A percentile compares a stretch with the other conserved stretches of the same genome.
Evolutionary conservation across 23 red algal species (phyloP).

Genomic region (Gracilariopsis chorda): DNA sequence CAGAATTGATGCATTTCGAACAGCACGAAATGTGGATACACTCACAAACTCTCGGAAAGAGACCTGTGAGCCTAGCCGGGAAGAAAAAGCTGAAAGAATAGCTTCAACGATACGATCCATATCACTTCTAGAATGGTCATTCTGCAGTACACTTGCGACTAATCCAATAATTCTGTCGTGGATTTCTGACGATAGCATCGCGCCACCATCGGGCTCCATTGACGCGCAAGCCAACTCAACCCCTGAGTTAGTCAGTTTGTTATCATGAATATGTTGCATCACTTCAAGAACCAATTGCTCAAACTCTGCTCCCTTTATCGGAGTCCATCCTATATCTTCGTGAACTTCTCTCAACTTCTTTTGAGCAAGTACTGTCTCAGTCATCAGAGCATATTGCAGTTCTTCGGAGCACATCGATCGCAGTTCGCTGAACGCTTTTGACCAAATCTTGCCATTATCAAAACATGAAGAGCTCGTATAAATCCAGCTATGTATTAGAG

Average conservation of each 20-base stretch:
- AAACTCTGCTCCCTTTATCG: neutral
- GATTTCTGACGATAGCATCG: neutral
- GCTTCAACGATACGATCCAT: neutral
- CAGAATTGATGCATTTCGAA: neutral
- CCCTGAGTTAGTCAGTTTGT: neutral
- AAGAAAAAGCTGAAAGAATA: neutral
- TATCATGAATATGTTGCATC: neutral
- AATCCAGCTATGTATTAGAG: neutral
- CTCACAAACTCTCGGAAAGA: neutral
- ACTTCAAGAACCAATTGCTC: neutral
- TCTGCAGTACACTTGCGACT: neutral
- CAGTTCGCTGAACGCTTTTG: neutral
- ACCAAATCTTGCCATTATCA: neutral
- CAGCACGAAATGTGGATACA: neutral
- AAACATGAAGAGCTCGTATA: neutral
- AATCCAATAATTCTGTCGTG: neutral
- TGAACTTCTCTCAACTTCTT: neutral
- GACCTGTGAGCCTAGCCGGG: neutral
- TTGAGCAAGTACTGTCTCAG: neutral
- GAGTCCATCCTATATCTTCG: constrained; percentile 6
- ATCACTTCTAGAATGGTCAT: neutral
- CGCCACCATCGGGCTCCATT: neutral
- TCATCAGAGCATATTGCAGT: neutral
- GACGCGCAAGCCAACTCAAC: neutral
- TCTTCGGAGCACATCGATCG: neutral